A percentile compares a stretch with the other conserved stretches of the same genome.
These are phyloP conservation scores for Daldinia bambusicola DNA, from an alignment of 495 filamentous ascomycete species.

Conservation along the genomic window DNA sequence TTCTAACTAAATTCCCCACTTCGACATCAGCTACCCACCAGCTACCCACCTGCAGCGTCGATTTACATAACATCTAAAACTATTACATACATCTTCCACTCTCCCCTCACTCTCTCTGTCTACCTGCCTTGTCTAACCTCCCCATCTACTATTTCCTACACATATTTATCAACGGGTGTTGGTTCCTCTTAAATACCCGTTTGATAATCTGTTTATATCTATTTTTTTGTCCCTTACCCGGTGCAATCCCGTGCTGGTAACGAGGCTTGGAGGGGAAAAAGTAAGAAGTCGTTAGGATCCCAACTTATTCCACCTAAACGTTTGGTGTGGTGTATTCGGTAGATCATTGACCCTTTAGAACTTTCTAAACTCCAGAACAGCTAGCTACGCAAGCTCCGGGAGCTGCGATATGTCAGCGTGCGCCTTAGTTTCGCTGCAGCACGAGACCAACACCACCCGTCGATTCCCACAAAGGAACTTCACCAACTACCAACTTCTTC, in stretches of 20 bases:
- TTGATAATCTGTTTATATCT: constrained; percentile 10
- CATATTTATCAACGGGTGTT: constrained; percentile 17
- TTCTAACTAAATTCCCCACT: constrained; percentile 17
- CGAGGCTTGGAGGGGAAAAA: constrained; percentile 17
- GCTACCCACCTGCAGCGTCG: neutral
- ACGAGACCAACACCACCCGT: constrained; percentile 38
- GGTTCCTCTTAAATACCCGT: constrained; percentile 6
- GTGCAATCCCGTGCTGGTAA: constrained; percentile 27
- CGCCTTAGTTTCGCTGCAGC: constrained; percentile 27
- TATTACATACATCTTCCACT: constrained; percentile 6
- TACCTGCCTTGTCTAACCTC: neutral
- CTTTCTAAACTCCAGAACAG: constrained; percentile 18
- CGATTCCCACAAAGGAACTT: constrained; percentile 21
- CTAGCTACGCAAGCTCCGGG: constrained; percentile 35
- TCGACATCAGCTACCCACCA: neutral
- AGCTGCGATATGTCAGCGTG: constrained; percentile 45
- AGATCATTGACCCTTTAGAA: constrained; percentile 35
- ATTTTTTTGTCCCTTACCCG: neutral
- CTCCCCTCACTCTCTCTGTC: neutral
- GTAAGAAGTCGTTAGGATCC: constrained; percentile 2
- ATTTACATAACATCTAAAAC: constrained; percentile 3
- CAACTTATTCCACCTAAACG: constrained; percentile 2
- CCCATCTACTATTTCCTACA: constrained; percentile 3
- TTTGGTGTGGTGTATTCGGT: constrained; percentile 15
- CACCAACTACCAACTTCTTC: constrained; percentile 18